Base-by-base conservation (phyloP, 768 basidiomycete species). In the Tricholoma furcatifolium region DNA sequence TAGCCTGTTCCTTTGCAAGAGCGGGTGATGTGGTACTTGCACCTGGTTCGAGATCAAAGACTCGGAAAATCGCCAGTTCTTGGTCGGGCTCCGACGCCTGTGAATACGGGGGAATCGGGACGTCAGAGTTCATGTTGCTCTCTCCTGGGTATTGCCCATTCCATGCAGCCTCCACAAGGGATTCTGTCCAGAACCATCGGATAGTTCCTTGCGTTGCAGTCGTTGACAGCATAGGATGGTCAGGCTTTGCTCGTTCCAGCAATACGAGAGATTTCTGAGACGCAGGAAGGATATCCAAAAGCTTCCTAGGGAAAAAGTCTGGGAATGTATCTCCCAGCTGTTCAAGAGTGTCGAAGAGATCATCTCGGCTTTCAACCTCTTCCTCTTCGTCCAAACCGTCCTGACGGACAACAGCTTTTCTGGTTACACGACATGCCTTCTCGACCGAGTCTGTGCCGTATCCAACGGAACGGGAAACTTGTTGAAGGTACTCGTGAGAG, bases 11-110 rank as follows among this genome's bases (percentile, higher is more conserved):
- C 24, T 47, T 45, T 4, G 44, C 44, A 20, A 54, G 14, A 14
- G 47, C 20, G 15, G 54, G 36, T 9, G 70, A 59, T 2, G 67
- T 59, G 2, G 60, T 61, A 48, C 66, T 67, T 2, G 69, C 41
- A 2, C 84, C 85, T 18, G 91, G 90, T 54, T 87, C 85, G 34
- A 85, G 68, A 58, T 89, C 85, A 55, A 87, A 92, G 5, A 83
- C 51, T 10, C 60, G 65, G 63, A 91, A 84, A 4, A 69, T 70
- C 6, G 65, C 58, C 12, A 87, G 63, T 36, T 70, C 73, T 1
- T 73, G 62, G 39, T 71, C 63, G 51, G 71, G 68, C 3, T 24
- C 50, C 50, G 11, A 50, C 48, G 12, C 10, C 14, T 48, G 39
- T 42, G 31, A 9, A 40, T 55, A 43, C 47, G 35, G 31, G n/a